Base-by-base conservation (phyloP, 495 filamentous ascomycete species). In the Lophium mytilinum region DNA sequence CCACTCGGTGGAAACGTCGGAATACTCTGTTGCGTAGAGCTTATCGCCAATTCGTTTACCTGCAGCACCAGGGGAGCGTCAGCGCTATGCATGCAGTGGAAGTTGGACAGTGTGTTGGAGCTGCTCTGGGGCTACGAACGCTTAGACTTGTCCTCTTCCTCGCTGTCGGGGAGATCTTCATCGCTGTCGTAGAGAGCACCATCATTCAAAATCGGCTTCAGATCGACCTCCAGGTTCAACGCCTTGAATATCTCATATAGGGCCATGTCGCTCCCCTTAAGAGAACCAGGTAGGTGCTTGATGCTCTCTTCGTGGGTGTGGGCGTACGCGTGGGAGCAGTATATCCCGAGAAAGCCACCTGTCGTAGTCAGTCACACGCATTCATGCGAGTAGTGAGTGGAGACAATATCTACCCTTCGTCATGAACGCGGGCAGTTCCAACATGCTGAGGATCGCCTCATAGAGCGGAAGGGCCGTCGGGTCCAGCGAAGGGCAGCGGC, bases 261-360 rank as follows among this genome's bases (percentile, higher is more conserved):
- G 30, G 51, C 55, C 56, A 62, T 62, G 35, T 58, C 60, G 37
- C 42, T 15, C 17, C 60, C 60, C 37, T 62, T 62, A 1, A 62
- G 49, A 9, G 51, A 34, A 9, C 42, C 19, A 12, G 47, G 53
- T 7, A 61, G 45, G n/a, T 21, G 15, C 9, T 42, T 30, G 18
- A 43, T 42, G 33, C 45, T 30, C 18, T 35, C 39, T 4, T 12
- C 1, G 17, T 37, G 41, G n/a, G 49, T 14, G 33, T 62, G 60
- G 11, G 49, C 55, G 48, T 62, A 62, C 3, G 49, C 60, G 54
- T 62, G 60, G 6, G 60, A 15, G 37, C 60, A 62, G 21, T 36
- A 54, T 15, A 62, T 17, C 3, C 60, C 60, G 40, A 62, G 39
- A 10, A 15, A 10, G n/a, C 60, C 60, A 2, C 60, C 55, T 58